Evolutionary conservation across 495 filamentous ascomycete species (phyloP).

Genomic region (Melanomma pulvis-pyrius): DNA sequence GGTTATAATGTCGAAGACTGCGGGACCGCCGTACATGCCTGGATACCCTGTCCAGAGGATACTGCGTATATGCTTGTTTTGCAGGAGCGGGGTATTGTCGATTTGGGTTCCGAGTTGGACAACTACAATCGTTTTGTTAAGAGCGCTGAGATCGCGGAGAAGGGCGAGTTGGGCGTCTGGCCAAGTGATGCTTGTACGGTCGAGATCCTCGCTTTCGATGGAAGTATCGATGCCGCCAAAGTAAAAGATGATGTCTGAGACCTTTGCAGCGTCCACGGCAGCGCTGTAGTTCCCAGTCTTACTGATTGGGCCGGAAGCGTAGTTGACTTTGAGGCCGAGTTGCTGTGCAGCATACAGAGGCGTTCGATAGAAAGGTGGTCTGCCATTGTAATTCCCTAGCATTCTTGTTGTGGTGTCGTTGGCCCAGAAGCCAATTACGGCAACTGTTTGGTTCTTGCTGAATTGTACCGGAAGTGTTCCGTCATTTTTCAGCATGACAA

Average conservation of each 20-base stretch:
- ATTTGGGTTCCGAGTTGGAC: conserved; percentile 57
- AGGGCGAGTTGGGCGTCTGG: conserved; percentile 58
- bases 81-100: conserved; percentile 32
- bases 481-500: conserved; percentile 29
- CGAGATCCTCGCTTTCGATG: conserved; percentile 57
- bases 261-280: conserved; percentile 52
- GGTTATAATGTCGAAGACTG: conserved; percentile 57
- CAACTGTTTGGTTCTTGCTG: conserved; percentile 48
- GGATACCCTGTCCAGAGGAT: conserved; percentile 63
- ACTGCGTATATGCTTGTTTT: conserved; percentile 53
- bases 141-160: conserved; percentile 51
- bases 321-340: conserved; percentile 50
- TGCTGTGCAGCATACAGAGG: conserved; percentile 54
- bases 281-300: conserved; percentile 35
- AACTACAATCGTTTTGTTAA: conserved; percentile 59
- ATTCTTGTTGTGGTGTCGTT: conserved; percentile 58
- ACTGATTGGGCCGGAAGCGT: conserved; percentile 45
- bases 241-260: conserved; percentile 60
- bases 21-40: conserved; percentile 59
- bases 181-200: conserved; percentile 60
- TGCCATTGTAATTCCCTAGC: conserved; percentile 63
- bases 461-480: conserved; percentile 54
- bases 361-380: conserved; percentile 58
- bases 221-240: conserved; percentile 61
- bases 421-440: conserved; percentile 61